Evolutionary conservation across 305 asterid genomes (phyloP).

Genomic region (Petunia hybrid): DNA sequence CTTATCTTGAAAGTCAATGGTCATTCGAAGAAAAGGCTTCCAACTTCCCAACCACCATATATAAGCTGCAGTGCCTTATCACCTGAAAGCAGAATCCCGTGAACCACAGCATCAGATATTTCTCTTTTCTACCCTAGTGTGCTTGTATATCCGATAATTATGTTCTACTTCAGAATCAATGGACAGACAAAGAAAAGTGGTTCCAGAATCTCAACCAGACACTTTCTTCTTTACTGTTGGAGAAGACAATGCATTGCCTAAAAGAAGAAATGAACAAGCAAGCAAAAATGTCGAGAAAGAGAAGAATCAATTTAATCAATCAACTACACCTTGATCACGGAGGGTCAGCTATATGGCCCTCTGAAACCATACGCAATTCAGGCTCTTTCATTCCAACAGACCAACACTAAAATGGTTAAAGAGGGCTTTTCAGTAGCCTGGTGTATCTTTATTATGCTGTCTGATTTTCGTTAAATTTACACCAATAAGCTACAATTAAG

Average conservation of each 20-base stretch:
- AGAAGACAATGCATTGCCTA: constrained; percentile 1
- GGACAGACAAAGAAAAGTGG: background rate
- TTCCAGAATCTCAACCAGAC: background rate
- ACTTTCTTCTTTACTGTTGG: background rate
- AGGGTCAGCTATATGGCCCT: background rate
- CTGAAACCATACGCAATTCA: background rate
- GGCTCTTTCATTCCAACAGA: constrained; percentile 11
- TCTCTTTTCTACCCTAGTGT: background rate
- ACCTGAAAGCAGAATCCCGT: constrained; percentile 1
- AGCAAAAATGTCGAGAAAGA: background rate
- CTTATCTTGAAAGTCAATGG: background rate
- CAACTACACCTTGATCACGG: background rate
- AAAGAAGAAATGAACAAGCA: background rate
- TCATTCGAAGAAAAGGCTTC: background rate
- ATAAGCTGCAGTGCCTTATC: background rate
- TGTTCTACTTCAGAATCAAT: background rate
- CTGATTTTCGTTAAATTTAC: constrained; percentile 8
- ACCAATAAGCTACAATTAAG: background rate
- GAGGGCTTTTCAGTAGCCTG: constrained; percentile 7
- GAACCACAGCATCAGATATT: background rate
- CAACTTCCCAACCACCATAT: background rate
- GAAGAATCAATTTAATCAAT: background rate
- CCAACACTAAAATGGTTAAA: constrained; percentile 6
- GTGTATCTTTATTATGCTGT: background rate
- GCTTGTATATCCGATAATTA: background rate